These are phyloP conservation scores for Nannochloropsis gaditana DNA, from an alignment of 108 stramenopile genomes.

Conservation along the genomic window DNA sequence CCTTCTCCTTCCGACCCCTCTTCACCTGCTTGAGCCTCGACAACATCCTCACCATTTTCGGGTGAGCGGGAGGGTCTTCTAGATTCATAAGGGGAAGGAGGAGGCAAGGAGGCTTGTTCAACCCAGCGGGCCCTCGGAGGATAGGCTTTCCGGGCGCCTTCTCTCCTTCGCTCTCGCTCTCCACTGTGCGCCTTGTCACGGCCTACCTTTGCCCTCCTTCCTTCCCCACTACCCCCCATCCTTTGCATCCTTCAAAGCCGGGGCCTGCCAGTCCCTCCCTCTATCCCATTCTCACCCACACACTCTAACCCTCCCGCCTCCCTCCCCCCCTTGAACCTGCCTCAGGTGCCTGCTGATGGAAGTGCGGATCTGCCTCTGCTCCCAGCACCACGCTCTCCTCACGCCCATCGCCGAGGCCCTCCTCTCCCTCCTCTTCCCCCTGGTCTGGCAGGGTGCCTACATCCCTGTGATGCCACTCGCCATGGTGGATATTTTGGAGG, in stretches of 20 bases:
- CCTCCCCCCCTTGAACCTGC: neutral
- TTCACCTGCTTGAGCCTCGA: slow-evolving; percentile 64
- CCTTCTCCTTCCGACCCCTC: slow-evolving; percentile 74
- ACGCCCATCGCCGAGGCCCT: slow-evolving; percentile 71
- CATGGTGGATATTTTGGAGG: slow-evolving; percentile 73
- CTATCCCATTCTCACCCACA: neutral
- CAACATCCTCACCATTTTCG: slow-evolving; percentile 67
- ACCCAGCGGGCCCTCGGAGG: too few species aligned
- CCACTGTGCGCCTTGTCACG: too few species aligned
- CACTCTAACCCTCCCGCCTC: neutral
- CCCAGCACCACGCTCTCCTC: slow-evolving; percentile 61
- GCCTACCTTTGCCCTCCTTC: too few species aligned
- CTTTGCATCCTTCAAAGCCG: too few species aligned
- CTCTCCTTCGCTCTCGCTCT: too few species aligned
- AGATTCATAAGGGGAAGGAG: too few species aligned
- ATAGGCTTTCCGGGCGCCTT: too few species aligned
- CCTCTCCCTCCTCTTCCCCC: slow-evolving; percentile 71
- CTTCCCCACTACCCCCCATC: too few species aligned
- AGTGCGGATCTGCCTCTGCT: slow-evolving; percentile 64
- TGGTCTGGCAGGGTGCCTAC: slow-evolving; percentile 71
- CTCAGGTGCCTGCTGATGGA: neutral
- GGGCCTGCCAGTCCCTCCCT: neutral
- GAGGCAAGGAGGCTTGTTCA: neutral
- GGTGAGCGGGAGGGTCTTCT: slow-evolving; percentile 25
- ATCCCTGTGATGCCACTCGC: slow-evolving; percentile 68